Evolutionary conservation across 1,284 basidiomycete genomes (phyloP), one percentile per base, ranked within the genome.

Genomic region (Schizophyllum amplum): DNA sequence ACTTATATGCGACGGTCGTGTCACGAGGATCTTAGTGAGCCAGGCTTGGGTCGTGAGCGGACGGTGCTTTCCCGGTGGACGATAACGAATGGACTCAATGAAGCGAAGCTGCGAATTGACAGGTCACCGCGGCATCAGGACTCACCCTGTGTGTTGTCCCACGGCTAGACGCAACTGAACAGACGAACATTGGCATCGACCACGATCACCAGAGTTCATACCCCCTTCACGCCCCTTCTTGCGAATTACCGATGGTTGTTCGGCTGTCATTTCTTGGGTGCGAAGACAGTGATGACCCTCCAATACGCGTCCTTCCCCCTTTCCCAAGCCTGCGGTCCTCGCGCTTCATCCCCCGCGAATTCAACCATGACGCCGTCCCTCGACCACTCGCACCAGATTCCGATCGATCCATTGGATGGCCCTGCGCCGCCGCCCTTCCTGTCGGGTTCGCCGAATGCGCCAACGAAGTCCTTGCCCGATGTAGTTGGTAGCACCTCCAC

Each of bases 341-440:
- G 80, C 13, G 87, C 84, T 61, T 87, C 82, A 52, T 81, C 78
- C 2, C 87, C 89, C 0, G 86, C 87, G 70, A 91, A 91, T 66
- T 93, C 90, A 17, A 91, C 80, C 85, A 91, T 87, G 23, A 93
- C 66, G 1, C 90, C 90, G 57, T 87, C 78, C 59, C 73, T 77
- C n/a, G 81, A 77, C 92, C 92, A 95, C 69, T 95, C 92, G 63
- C 92, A 88, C 90, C 91, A 96, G 60, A 94, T 92, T 20, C 84
- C 85, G 61, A 94, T 90, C 47, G 87, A 91, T n/a, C 88, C 88
- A 7, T 80, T 82, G 13, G 86, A 86, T 6, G 89, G 89, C 0
- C 89, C 90, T 9, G 82, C 75, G 0, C 92, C 91, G 23, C 92
- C 91, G 5, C 93, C 93, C 67, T 95, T 96, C 56, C 89, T 79